These are phyloP conservation scores for Candida dubliniensis DNA, from an alignment of 1,139 yeast genomes.

Conservation along the genomic window DNA sequence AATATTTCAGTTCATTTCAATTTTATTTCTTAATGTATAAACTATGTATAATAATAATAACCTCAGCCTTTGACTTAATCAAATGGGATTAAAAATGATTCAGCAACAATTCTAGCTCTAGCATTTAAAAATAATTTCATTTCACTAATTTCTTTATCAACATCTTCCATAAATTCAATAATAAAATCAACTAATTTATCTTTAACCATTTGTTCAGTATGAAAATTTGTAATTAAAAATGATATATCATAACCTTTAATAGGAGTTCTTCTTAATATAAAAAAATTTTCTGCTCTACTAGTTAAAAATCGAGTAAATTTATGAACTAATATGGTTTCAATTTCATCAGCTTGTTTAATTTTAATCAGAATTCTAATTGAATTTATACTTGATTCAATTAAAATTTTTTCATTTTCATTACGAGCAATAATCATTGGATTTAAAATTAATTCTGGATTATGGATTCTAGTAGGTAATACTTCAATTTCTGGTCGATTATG, in stretches of 20 bases:
- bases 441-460: conserved; percentile 76
- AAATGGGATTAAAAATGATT: conserved; percentile 80
- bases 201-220: conserved; percentile 94
- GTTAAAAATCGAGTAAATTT: conserved; percentile 92
- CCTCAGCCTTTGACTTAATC: conserved; percentile 34
- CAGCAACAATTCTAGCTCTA: conserved; percentile 97
- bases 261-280: conserved; percentile 88
- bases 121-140: conserved; percentile 97
- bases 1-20: conserved; percentile 3
- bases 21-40: conserved; percentile 3
- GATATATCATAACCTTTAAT: conserved; percentile 91
- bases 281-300: conserved; percentile 92
- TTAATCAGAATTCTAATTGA: conserved; percentile 85
- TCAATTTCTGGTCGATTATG: conserved; percentile 98
- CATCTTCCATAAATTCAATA: conserved; percentile 98
- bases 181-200: conserved; percentile 94
- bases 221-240: conserved; percentile 88
- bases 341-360: conserved; percentile 97
- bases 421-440: conserved; percentile 91
- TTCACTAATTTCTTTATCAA: conserved; percentile 96
- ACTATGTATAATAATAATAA: not conserved
- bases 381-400: conserved; percentile 93
- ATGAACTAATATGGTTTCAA: conserved; percentile 90
- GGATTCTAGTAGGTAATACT: conserved; percentile 56
- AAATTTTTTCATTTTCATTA: conserved; percentile 88